Evolutionary conservation across 2,329 filamentous ascomycete species (phyloP).

Genomic region (Colletotrichum eremochloae): DNA sequence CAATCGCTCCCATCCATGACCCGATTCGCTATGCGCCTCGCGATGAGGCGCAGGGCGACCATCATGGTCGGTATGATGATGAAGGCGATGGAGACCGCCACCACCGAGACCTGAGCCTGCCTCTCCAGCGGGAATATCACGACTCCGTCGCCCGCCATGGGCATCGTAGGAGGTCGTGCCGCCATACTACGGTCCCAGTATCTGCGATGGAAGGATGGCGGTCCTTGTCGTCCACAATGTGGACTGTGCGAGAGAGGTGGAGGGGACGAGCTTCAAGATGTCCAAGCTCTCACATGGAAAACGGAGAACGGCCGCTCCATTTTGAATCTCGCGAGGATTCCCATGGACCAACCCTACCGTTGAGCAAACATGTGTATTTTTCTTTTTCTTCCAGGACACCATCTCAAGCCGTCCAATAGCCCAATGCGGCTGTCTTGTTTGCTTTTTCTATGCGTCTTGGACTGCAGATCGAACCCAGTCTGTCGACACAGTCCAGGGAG

Average conservation of each 20-base stretch:
- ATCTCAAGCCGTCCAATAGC: conserved; percentile 1
- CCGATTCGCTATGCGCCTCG: conserved; percentile 34
- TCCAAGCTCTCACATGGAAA: background rate
- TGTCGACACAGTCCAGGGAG: conserved; percentile 22
- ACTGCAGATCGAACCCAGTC: conserved; percentile 9
- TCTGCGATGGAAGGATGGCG: conserved; percentile 2
- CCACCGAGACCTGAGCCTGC: conserved; percentile 23
- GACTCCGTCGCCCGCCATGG: background rate
- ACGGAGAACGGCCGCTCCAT: conserved; percentile 7
- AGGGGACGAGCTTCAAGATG: background rate
- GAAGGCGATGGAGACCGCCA: conserved; percentile 35
- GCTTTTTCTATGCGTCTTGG: conserved; percentile 21
- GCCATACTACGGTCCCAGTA: conserved; percentile 13
- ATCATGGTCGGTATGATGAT: conserved; percentile 25
- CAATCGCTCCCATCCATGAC: conserved; percentile 30
- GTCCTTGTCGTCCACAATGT: background rate
- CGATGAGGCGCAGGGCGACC: conserved; percentile 24
- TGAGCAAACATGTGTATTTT: conserved; percentile 4
- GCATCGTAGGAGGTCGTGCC: conserved; percentile 12
- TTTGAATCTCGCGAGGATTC: conserved; percentile 4
- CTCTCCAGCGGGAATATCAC: conserved; percentile 32
- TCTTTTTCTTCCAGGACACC: background rate
- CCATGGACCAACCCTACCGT: background rate
- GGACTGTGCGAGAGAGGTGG: conserved; percentile 10
- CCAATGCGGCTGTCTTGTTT: conserved; percentile 5